Conservation (phyloP, 2,329 filamentous ascomycete species). For the Ampelomyces quisqualis region DNA sequence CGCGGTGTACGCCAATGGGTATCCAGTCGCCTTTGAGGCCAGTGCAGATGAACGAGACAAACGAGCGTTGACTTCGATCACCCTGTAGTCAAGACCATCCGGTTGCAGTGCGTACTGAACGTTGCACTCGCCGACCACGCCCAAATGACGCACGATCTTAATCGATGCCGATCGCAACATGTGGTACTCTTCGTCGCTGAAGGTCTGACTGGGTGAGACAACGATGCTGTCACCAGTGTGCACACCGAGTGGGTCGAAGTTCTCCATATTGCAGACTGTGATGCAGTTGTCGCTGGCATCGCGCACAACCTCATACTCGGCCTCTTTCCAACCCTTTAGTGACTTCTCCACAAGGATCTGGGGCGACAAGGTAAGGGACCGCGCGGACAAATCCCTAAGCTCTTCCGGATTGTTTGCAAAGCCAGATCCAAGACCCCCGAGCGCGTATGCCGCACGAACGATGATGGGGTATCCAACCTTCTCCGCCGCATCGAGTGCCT, state of each 20-base stretch:
- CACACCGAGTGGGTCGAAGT: constrained; percentile 95
- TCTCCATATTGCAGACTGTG: constrained; percentile 98
- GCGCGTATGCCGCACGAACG: constrained; percentile 92
- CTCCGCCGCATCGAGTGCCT: constrained; percentile 83
- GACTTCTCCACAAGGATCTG: constrained; percentile 99
- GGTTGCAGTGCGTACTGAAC: constrained; percentile 97
- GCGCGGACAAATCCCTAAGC: constrained; percentile 87
- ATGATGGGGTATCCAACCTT: constrained; percentile 96
- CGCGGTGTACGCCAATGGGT: constrained; percentile 94
- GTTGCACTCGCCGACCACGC: constrained; percentile 97
- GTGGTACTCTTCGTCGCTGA: constrained; percentile 98
- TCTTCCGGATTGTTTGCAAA: constrained; percentile 95
- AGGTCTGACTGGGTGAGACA: constrained; percentile 91
- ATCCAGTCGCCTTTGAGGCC: constrained; percentile 96
- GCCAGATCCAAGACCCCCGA: constrained; percentile 93
- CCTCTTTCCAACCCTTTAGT: constrained; percentile 98
- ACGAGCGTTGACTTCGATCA: constrained; percentile 99
- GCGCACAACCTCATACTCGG: constrained; percentile 97
- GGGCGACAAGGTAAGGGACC: constrained; percentile 87
- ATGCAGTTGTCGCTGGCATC: constrained; percentile 99
- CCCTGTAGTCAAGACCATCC: constrained; percentile 94
- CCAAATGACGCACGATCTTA: constrained; percentile 96
- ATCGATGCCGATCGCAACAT: constrained; percentile 97
- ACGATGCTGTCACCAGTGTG: constrained; percentile 99
- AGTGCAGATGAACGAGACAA: constrained; percentile 95